Evolutionary conservation across 805 yeast genomes (phyloP), one percentile per base, ranked within the genome.

Genomic region (Saturnispora kantuleensis): DNA sequence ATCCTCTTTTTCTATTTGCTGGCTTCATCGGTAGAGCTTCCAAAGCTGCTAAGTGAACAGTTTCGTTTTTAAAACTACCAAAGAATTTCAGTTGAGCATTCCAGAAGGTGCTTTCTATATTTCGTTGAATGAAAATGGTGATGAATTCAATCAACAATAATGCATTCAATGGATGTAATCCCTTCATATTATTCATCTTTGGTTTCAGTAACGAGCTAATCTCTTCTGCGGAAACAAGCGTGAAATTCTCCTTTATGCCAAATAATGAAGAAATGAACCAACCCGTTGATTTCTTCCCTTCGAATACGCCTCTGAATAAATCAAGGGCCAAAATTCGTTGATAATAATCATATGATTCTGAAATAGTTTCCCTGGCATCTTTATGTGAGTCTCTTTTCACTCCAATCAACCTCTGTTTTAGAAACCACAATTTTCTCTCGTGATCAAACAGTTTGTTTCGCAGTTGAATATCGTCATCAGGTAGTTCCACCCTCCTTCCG

Each of bases 231-330:
- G 47, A 18, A 11, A 18, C 44, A 5, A 29, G 13, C 1, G 44
- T 37, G 31, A 49, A 47, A 35, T 47, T 38, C 7, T n/a, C 6
- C 5, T 34, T 31, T 2, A 31, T 17, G 13, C 32, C 35, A 33
- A 47, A 49, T 4, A 47, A 5, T 3, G 31, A n/a, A 10, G 38
- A 42, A n/a, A 47, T 41, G 16, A 44, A 31, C 13, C 29, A 12
- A 9, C 52, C 50, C 13, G 45, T 35, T 12, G 30, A 15, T 6
- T 29, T 29, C 13, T 31, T 11, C 3, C 46, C 48, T 38, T 40
- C 35, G 26, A 49, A 41, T 3, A 44, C 11, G 3, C 52, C 47
- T 28, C 45, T 47, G 17, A 47, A 49, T 13, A 49, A 36, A 32
- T 47, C 52, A 34, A 42, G 45, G 5, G 40, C 38, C 7, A 49